Base-by-base conservation (phyloP, 2,329 filamentous ascomycete species). In the Kalaharituber pfeilii region DNA sequence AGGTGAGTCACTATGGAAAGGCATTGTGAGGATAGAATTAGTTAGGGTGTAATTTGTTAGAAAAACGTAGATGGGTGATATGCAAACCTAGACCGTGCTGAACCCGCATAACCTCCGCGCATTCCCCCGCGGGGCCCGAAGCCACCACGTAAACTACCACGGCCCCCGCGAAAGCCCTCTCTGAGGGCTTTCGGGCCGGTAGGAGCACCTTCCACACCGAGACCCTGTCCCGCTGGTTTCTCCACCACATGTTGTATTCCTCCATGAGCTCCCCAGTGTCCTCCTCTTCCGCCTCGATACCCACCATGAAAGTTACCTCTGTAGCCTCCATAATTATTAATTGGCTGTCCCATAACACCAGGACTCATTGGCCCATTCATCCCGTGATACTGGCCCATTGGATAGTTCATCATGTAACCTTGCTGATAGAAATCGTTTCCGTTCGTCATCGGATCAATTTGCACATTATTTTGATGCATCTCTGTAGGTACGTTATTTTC, bases 101-200 rank as follows among this genome's bases (percentile, higher is more conserved):
- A 61, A 28, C 50, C 57, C n/a, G 28, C 49, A 30, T 49, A 30
- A 24, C 42, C 24, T 25, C 42, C 42, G 4, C 42, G 42, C 18
- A 47, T 47, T 20, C 30, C 29, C 5, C 29, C 50, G 15, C 24
- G 33, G 29, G 52, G 29, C 24, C 53, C 53, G 47, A 47, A 50
- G 27, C 54, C 58, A 25, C 53, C 36, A 11, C 53, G 33, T 15
- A 25, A 13, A 13, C 20, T 30, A 52, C 49, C 33, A 50, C 56
- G 55, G 44, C 57, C 56, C 15, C 57, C 53, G 7, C 57, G 51
- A 27, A 47, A 47, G 11, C 87, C 86, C 68, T 91, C 83, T 59
- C 89, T 78, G 86, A 96, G 94, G 18, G 91, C 91, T 69, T 91
- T 88, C 49, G 91, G 91, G 8, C 88, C 91, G 53, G 84, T 94